Conservation (phyloP, 2,329 filamentous ascomycete genomes). For the Scleromitrula shiraiana region DNA sequence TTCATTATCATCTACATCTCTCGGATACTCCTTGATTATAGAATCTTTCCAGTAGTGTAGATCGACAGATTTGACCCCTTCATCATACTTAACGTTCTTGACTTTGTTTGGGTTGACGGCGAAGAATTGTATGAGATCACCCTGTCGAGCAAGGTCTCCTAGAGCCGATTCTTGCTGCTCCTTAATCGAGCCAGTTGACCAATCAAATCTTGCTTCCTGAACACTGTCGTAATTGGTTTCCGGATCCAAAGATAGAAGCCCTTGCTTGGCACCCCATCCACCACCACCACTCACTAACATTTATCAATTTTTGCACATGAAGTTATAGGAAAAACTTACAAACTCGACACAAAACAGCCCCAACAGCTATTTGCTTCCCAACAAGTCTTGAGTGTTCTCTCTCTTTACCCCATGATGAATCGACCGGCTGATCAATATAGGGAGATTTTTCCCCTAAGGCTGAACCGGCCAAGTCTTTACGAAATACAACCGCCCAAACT, state of each 20-base stretch:
- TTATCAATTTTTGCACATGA: background rate
- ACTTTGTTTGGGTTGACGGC: slow-evolving; percentile 29
- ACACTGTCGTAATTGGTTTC: slow-evolving; percentile 45
- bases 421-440: background rate
- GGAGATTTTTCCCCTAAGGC: background rate
- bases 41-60: background rate
- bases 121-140: slow-evolving; percentile 61
- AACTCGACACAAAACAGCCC: slow-evolving; percentile 25
- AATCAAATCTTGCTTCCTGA: slow-evolving; percentile 46
- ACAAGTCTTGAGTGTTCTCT: slow-evolving; percentile 12
- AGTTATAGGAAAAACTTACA: slow-evolving; percentile 18
- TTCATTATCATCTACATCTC: background rate
- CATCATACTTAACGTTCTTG: background rate
- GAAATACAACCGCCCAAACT: slow-evolving; percentile 67
- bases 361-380: slow-evolving; percentile 17
- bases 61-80: background rate
- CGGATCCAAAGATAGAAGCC: slow-evolving; percentile 70
- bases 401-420: background rate
- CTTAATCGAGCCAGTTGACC: slow-evolving; percentile 29
- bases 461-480: slow-evolving; percentile 27
- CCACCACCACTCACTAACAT: slow-evolving; percentile 65
- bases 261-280: slow-evolving; percentile 76
- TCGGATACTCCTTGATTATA: background rate
- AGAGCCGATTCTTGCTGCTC: slow-evolving; percentile 32
- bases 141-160: slow-evolving; percentile 51